Evolutionary conservation across 2,329 filamentous ascomycete genomes (phyloP).

Genomic region (Ophiosphaerella narmari): DNA sequence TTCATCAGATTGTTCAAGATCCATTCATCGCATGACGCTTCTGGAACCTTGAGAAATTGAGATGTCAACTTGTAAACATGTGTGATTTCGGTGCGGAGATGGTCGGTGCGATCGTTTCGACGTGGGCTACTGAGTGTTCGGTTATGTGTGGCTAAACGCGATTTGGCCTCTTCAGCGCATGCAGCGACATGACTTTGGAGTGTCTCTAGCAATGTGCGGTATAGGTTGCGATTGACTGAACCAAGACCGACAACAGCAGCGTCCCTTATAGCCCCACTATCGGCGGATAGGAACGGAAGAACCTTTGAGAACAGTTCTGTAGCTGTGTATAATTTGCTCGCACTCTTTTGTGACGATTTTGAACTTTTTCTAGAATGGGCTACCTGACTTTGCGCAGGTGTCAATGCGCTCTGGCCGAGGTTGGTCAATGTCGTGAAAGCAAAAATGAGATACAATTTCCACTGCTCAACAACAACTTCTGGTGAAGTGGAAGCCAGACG

Average conservation of each 20-base stretch:
- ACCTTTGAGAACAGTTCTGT: slow-evolving; percentile 88
- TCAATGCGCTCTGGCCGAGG: slow-evolving; percentile 63
- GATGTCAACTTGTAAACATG: slow-evolving; percentile 95
- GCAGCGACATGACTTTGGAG: slow-evolving; percentile 83
- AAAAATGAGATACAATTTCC: slow-evolving; percentile 97
- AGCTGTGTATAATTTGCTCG: slow-evolving; percentile 85
- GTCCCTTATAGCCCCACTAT: slow-evolving; percentile 80
- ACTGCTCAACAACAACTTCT: slow-evolving; percentile 91
- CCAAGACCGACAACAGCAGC: slow-evolving; percentile 91
- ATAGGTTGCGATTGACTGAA: slow-evolving; percentile 93
- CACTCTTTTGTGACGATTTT: slow-evolving; percentile 66
- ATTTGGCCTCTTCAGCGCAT: slow-evolving; percentile 87
- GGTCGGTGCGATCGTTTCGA: slow-evolving; percentile 81
- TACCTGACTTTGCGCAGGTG: slow-evolving; percentile 60
- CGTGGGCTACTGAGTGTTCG: slow-evolving; percentile 77
- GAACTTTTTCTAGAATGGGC: slow-evolving; percentile 80
- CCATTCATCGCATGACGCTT: slow-evolving; percentile 86
- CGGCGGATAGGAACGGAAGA: slow-evolving; percentile 81
- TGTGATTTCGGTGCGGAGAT: slow-evolving; percentile 89
- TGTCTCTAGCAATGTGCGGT: slow-evolving; percentile 86
- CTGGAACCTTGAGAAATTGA: slow-evolving; percentile 78
- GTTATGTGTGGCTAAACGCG: slow-evolving; percentile 75
- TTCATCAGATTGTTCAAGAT: slow-evolving; percentile 85
- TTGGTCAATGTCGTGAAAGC: slow-evolving; percentile 94
- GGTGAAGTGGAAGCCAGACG: slow-evolving; percentile 70